Evolutionary conservation across 345 rosid genomes (phyloP).

Genomic region (Durio zibethinus): DNA sequence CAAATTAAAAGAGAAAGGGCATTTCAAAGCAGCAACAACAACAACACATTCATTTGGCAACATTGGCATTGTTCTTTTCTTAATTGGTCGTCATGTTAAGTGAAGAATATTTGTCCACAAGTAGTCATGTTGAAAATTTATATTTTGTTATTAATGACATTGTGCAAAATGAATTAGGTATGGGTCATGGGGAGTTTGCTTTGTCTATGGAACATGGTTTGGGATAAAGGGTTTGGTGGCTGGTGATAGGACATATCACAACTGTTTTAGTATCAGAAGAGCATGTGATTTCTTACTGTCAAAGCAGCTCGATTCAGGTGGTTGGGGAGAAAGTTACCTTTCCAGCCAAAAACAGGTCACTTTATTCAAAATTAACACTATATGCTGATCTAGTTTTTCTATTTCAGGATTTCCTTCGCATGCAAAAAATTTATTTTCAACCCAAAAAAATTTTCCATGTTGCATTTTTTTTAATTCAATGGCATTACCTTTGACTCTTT

Average conservation of each 20-base stretch:
- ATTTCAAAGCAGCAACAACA: too few relatives aligned
- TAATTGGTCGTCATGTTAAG: too few relatives aligned
- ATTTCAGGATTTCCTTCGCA: background rate
- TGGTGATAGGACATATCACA: constrained; percentile 38
- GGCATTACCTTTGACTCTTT: background rate
- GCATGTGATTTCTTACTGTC: constrained; percentile 60
- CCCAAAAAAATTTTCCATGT: too few relatives aligned
- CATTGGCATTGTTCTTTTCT: background rate
- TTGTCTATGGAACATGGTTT: constrained; percentile 78
- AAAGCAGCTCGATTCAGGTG: constrained; percentile 55
- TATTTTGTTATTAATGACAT: background rate
- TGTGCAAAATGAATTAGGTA: constrained; percentile 37
- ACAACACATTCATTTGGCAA: background rate
- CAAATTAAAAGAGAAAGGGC: too few relatives aligned
- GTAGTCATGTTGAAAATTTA: too few relatives aligned
- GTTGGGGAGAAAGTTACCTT: constrained; percentile 76
- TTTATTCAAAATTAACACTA: too few relatives aligned
- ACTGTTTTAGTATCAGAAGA: constrained; percentile 32
- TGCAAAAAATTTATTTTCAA: too few relatives aligned
- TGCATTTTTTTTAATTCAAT: background rate
- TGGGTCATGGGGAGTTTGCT: constrained; percentile 83
- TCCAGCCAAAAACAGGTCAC: constrained; percentile 56
- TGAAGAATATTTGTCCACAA: background rate
- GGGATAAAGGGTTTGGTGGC: constrained; percentile 59
- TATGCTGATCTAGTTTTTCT: background rate